Conservation (phyloP, 208 protist species). For the Leptomonas pyrrhocoris region DNA sequence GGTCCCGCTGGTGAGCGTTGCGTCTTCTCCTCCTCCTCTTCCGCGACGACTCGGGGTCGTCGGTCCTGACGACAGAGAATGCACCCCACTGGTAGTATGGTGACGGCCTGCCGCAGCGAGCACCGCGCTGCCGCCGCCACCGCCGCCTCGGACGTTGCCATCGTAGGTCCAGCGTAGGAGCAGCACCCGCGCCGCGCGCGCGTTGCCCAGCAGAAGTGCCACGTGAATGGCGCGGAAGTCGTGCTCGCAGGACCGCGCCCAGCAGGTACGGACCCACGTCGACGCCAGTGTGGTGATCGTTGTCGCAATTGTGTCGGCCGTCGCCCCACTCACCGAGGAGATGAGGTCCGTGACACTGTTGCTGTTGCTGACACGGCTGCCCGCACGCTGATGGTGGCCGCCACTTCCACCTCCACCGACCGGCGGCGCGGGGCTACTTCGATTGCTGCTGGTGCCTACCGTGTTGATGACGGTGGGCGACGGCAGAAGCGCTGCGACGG, state of each 20-base stretch:
- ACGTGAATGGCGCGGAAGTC: slow-evolving; percentile 36
- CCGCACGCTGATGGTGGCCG: too few relatives aligned
- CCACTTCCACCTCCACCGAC: too few relatives aligned
- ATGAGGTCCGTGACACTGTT: neutral
- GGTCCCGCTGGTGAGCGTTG: neutral
- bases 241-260: slow-evolving; percentile 38
- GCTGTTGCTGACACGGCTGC: neutral
- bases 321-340: neutral
- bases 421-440: too few relatives aligned
- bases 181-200: slow-evolving; percentile 26
- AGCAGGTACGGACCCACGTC: slow-evolving; percentile 6
- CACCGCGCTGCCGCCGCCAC: neutral
- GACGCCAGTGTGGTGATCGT: slow-evolving; percentile 12
- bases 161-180: slow-evolving; percentile 17
- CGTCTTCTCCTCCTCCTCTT: neutral
- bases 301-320: slow-evolving; percentile 10
- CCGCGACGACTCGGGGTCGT: neutral
- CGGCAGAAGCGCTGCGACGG: neutral
- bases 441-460: slow-evolving; percentile 9
- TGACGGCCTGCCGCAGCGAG: neutral
- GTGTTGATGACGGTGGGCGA: neutral
- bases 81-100: neutral
- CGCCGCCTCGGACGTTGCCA: slow-evolving; percentile 3
- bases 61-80: neutral
- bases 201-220: slow-evolving; percentile 41